phyloP scores from a whole-genome alignment of 2,329 filamentous ascomycete species.

The Fusarium musae region DNA sequence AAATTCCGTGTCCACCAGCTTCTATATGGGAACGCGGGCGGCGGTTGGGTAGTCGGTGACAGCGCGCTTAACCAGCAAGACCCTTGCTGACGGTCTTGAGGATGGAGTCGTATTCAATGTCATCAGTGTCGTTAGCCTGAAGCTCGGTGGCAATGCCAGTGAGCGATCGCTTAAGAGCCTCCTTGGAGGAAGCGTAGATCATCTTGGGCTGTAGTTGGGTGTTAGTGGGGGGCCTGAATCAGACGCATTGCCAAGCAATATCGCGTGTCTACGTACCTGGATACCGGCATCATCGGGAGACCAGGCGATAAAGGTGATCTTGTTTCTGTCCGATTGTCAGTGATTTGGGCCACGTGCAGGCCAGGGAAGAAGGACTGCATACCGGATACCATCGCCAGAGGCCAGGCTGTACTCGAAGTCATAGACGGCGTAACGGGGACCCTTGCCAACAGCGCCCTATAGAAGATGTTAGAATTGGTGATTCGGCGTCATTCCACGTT shows the following conservation, averaged over 20 bases:
- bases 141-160: slow-evolving; percentile 80
- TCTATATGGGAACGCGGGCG: slow-evolving; percentile 33
- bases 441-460: slow-evolving; percentile 69
- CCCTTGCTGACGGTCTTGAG: slow-evolving; percentile 74
- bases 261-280: slow-evolving; percentile 72
- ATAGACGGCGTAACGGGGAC: slow-evolving; percentile 85
- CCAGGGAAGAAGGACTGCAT: slow-evolving; percentile 43
- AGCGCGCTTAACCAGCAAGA: slow-evolving; percentile 57
- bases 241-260: slow-evolving; percentile 71
- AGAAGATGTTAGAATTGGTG: slow-evolving; percentile 21
- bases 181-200: slow-evolving; percentile 91
- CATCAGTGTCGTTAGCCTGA: slow-evolving; percentile 85
- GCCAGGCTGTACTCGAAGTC: slow-evolving; percentile 82
- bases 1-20: slow-evolving; percentile 36
- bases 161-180: slow-evolving; percentile 82
- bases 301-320: slow-evolving; percentile 83
- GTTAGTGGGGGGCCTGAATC: slow-evolving; percentile 14
- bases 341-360: slow-evolving; percentile 10
- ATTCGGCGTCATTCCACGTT: not conserved
- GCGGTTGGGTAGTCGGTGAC: slow-evolving; percentile 18
- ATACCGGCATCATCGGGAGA: slow-evolving; percentile 83
- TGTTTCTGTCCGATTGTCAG: slow-evolving; percentile 65
- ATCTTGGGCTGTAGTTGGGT: slow-evolving; percentile 75
- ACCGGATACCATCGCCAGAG: slow-evolving; percentile 78
- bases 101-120: slow-evolving; percentile 81